These are phyloP conservation scores for Leccinum ochraceum DNA, from an alignment of 768 basidiomycete genomes.

Conservation along the genomic window DNA sequence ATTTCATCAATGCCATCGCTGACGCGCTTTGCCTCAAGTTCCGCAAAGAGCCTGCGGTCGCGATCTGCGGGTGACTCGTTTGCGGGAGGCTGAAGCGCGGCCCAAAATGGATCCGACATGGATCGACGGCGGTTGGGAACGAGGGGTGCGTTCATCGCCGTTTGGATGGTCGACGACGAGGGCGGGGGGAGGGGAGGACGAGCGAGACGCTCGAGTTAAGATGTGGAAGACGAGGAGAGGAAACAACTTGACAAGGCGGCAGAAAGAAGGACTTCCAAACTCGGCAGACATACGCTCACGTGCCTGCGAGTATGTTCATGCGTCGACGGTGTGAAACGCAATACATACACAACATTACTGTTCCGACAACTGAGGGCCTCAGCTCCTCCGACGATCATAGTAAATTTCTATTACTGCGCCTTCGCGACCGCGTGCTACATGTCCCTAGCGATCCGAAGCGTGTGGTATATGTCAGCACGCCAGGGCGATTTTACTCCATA, in stretches of 20 bases:
- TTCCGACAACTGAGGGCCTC: background rate
- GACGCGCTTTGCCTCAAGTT: constrained; percentile 69
- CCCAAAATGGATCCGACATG: constrained; percentile 70
- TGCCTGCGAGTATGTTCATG: constrained; percentile 3
- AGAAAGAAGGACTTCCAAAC: constrained; percentile 30
- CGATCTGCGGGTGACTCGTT: constrained; percentile 72
- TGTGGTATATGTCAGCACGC: background rate
- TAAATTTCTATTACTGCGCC: background rate
- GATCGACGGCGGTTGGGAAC: constrained; percentile 44
- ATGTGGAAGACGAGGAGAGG: constrained; percentile 16
- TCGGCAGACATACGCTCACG: constrained; percentile 20
- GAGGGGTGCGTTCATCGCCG: constrained; percentile 29
- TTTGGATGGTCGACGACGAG: constrained; percentile 5
- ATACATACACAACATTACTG: background rate
- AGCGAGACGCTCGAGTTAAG: constrained; percentile 23
- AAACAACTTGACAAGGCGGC: constrained; percentile 13
- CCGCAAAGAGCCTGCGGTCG: constrained; percentile 62
- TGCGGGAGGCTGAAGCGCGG: constrained; percentile 65
- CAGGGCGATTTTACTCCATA: background rate
- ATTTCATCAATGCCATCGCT: constrained; percentile 81
- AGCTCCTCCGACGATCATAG: background rate
- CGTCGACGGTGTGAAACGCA: background rate
- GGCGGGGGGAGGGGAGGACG: constrained; percentile 5
- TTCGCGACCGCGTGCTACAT: constrained; percentile 1
- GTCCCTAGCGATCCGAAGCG: background rate